phyloP scores from a whole-genome alignment of 2,329 filamentous ascomycete species.

The Botrytis sinoallii region DNA sequence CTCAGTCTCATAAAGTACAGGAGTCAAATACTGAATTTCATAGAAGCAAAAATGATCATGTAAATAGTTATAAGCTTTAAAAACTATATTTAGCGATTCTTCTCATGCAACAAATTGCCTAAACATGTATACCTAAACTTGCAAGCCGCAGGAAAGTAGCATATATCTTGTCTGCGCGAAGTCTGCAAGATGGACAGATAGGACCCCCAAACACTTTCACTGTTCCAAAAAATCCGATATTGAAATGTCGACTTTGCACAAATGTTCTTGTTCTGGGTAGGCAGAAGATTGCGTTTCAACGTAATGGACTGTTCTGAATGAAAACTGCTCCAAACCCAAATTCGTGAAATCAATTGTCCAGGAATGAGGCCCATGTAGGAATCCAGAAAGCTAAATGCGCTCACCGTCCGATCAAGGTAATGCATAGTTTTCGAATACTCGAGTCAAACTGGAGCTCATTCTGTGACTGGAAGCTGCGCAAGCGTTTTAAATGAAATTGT shows the following conservation, averaged over 20 bases:
- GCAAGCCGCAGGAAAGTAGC: neutral
- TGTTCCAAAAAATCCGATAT: neutral
- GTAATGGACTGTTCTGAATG: neutral
- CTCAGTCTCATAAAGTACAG: neutral
- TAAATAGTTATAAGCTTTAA: conserved; percentile 11
- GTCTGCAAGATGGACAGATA: neutral
- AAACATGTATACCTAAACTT: neutral
- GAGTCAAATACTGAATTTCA: conserved; percentile 6
- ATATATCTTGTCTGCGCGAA: neutral
- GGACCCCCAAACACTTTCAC: neutral
- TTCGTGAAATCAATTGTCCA: too few relatives aligned
- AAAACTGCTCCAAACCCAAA: neutral
- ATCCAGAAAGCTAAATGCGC: neutral
- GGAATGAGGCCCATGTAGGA: neutral
- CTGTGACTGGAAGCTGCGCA: neutral
- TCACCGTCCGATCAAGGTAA: neutral
- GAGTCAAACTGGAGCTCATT: neutral
- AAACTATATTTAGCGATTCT: neutral
- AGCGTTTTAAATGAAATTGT: neutral
- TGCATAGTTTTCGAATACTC: neutral
- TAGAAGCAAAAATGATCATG: conserved; percentile 13
- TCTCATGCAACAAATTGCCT: neutral
- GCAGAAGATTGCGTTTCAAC: too few relatives aligned
- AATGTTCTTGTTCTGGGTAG: neutral
- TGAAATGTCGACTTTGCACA: neutral